Base-by-base conservation (phyloP, 441 rosid species). In the Gossypium schwendimanii region DNA sequence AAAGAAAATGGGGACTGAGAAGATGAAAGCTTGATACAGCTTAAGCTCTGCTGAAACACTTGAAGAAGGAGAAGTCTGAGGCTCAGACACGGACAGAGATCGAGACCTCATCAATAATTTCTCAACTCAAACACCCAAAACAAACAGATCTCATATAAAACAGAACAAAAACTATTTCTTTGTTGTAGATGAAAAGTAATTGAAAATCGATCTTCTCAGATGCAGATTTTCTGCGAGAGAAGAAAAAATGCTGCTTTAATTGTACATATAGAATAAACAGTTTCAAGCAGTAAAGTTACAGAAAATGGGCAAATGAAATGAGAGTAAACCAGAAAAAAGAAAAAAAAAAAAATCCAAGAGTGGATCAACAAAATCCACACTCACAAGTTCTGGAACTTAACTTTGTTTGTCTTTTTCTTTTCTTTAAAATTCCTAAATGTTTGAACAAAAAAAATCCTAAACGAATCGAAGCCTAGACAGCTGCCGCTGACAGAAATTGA, bases 1-100 rank as follows among this genome's bases (percentile, higher is more conserved):
- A 85, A 90, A 92, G 79, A 91, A 84, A 54, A 93, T 82, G 52
- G 98, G 97, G 0, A 89, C 92, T 6, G 92, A 83, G 44, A 91
- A 91, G 41, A 93, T 88, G 59, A 93, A 87, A 72, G 93, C 88
- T 81, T 89, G 92, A 77, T 86, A 88, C 0, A 89, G 83, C 83
- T 91, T 91, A 79, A 89, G 82, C 81, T 88, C 92, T 72, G 88
- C 78, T 21, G 83, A 74, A 78, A 71, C 76, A 39, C 44, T 63
- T 1, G 80, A 26, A 26, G 90, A 71, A 24, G 81, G 6, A 58
- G 54, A 11, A 63, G n/a, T 36, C 26, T 39, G 31, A 64, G 69
- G 47, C 20, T 63, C 9, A 17, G 52, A 63, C 36, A 12, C 2
- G 20, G 31, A 63, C 26, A 9, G 1, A 64, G 20, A 44, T 2